Evolutionary conservation across 108 stramenopile genomes (phyloP), one percentile per base, ranked within the genome.

Genomic region (Cylindrotheca closterium): DNA sequence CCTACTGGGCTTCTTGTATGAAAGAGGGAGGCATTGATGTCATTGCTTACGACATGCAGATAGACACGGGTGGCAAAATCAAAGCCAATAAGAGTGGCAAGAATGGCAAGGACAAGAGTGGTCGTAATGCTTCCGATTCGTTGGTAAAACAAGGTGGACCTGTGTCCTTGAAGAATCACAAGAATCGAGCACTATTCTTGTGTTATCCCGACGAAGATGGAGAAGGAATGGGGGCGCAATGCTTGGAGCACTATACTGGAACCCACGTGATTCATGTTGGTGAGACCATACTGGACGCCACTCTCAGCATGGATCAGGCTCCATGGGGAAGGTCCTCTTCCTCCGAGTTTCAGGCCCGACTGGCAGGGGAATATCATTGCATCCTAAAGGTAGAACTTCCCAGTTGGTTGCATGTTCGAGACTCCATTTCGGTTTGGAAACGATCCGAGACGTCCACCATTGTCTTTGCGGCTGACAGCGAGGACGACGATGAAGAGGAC

Each of bases 191-290:
- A 2, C 74, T 95, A 18, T 89, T 95, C 49, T 62, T 95, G 30
- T 95, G 94, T 59, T 95, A 92, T 79, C 89, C 91, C 49, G 94
- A 95, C 51, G 91, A 92, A 81, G 83, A 88, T 30, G 47, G 28
- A 24, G 22, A 17, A 3, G 24, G 90, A 18, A 69, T 94, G 80
- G 90, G 79, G 34, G 70, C 81, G 68, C 80, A 84, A 2, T 89
- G 91, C 65, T 81, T 95, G 30, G 62, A 87, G 31, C 68, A 90
- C 63, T 95, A 75, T 55, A 56, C 65, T 1, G 91, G 91, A n/a
- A 61, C 71, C 28, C 79, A 78, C 37, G 76, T 95, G 19, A 91
- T 95, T 73, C 89, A 93, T 65, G 86, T 95, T 0, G 94, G 94
- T n/a, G 94, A 95, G 78, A 42, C 33, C 19, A 64, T 90, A 10